These are phyloP conservation scores for Yarrowia sp. DNA, from an alignment of 805 yeast genomes.

Conservation along the genomic window DNA sequence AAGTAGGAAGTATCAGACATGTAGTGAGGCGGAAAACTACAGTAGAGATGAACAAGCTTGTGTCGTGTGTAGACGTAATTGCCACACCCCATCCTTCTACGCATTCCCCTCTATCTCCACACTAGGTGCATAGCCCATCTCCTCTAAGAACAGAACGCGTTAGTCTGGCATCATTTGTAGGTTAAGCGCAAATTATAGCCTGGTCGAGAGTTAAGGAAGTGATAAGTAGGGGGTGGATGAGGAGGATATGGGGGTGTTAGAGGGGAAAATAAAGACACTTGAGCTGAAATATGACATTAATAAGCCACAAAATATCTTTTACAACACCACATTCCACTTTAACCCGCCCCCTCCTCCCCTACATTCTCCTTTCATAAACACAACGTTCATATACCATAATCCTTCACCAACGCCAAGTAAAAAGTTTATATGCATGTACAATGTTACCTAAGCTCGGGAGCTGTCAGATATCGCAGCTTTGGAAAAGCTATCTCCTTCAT, in stretches of 20 bases:
- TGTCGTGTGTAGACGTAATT: no score
- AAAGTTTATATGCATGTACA: conserved; percentile 13
- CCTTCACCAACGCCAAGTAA: conserved; percentile 11
- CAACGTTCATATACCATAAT: not conserved
- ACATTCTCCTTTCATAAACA: not conserved
- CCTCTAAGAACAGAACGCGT: conserved; percentile 16
- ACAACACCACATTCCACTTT: no score
- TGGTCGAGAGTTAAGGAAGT: conserved; percentile 3
- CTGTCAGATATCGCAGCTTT: conserved; percentile 10
- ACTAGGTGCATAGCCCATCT: conserved; percentile 27
- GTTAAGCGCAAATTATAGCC: conserved; percentile 33
- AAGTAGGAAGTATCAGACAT: no score
- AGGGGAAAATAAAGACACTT: not conserved
- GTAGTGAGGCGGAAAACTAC: no score
- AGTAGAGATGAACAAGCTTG: no score
- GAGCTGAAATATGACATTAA: no score
- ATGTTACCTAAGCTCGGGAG: conserved; percentile 1
- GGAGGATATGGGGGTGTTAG: not conserved
- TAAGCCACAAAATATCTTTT: no score
- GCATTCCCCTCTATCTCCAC: not conserved
- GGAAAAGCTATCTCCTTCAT: not conserved
- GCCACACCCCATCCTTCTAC: no score
- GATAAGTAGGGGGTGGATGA: no score
- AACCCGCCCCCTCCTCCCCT: not conserved
- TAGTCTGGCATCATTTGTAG: conserved; percentile 26